Evolutionary conservation across 345 rosid species (phyloP).

Genomic region (Brassica carinata): DNA sequence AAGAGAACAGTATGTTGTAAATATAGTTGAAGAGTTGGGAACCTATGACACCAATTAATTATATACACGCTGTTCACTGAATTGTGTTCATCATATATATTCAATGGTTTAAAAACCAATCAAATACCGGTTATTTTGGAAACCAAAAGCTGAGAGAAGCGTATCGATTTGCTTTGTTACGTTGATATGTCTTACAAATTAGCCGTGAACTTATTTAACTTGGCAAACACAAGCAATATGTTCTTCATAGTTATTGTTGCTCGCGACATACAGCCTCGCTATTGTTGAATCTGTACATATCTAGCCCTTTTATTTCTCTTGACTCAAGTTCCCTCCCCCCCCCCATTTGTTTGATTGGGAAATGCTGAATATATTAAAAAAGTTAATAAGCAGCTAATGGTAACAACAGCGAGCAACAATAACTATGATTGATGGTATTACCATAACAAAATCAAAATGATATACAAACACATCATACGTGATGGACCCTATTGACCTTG

Average conservation of each 20-base stretch:
- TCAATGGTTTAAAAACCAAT: not conserved
- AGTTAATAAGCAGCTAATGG: constrained; percentile 26
- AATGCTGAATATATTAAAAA: not conserved
- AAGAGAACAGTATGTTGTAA: constrained; percentile 19
- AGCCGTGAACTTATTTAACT: constrained; percentile 48
- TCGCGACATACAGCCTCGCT: not conserved
- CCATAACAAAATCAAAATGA: too few relatives aligned
- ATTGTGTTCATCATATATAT: not conserved
- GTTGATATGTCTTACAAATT: not conserved
- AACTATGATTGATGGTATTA: too few relatives aligned
- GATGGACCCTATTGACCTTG: constrained; percentile 35
- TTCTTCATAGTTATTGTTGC: constrained; percentile 52
- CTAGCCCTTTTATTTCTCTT: not conserved
- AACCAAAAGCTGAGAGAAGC: not conserved
- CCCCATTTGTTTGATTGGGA: not conserved
- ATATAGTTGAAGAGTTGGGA: constrained; percentile 34
- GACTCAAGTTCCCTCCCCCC: too few relatives aligned
- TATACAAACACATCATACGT: not conserved
- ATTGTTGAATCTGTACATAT: not conserved
- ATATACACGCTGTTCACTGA: not conserved
- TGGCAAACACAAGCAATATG: constrained; percentile 83
- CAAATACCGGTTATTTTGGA: not conserved
- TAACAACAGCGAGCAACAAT: too few relatives aligned
- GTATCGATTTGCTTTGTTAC: not conserved
- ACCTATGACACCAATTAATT: constrained; percentile 31